A percentile compares a stretch with the other conserved stretches of the same genome.
Evolutionary conservation across 495 filamentous ascomycete species (phyloP).

Genomic region (Choiromyces venosus): DNA sequence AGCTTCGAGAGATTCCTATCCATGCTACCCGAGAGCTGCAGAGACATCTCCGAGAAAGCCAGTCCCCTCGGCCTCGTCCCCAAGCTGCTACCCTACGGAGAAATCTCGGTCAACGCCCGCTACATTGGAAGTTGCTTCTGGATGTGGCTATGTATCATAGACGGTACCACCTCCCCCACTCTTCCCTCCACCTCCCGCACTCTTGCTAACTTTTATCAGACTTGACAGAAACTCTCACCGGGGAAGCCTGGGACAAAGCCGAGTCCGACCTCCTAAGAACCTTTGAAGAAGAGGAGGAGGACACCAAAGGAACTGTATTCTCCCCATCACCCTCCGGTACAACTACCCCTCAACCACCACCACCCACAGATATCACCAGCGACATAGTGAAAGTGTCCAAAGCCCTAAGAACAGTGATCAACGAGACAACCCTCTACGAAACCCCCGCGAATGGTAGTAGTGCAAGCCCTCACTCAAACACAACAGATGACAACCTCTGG

Average conservation of each 20-base stretch:
- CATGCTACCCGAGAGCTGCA: constrained; percentile 34
- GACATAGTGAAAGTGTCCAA: constrained; percentile 32
- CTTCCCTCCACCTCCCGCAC: background rate
- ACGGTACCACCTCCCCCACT: constrained; percentile 25
- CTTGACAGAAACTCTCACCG: constrained; percentile 36
- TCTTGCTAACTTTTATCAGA: constrained; percentile 25
- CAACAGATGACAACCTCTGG: constrained; percentile 22
- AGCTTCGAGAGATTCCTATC: constrained; percentile 31
- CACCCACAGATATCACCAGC: background rate
- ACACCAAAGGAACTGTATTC: background rate
- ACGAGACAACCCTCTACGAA: constrained; percentile 27
- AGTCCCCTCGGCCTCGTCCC: constrained; percentile 38
- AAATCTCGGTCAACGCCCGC: constrained; percentile 30
- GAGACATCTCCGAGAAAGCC: constrained; percentile 36
- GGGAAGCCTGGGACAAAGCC: constrained; percentile 31
- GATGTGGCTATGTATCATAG: constrained; percentile 41
- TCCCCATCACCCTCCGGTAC: background rate
- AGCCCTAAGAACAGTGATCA: constrained; percentile 34
- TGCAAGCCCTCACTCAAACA: background rate
- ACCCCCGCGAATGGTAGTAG: background rate
- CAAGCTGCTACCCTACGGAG: constrained; percentile 35
- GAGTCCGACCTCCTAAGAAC: constrained; percentile 9
- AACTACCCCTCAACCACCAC: background rate
- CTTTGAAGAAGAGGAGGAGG: background rate
- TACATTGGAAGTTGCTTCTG: constrained; percentile 41